Evolutionary conservation across 164 flowering plant genomes (phyloP).

Genomic region (Malania oleifera): DNA sequence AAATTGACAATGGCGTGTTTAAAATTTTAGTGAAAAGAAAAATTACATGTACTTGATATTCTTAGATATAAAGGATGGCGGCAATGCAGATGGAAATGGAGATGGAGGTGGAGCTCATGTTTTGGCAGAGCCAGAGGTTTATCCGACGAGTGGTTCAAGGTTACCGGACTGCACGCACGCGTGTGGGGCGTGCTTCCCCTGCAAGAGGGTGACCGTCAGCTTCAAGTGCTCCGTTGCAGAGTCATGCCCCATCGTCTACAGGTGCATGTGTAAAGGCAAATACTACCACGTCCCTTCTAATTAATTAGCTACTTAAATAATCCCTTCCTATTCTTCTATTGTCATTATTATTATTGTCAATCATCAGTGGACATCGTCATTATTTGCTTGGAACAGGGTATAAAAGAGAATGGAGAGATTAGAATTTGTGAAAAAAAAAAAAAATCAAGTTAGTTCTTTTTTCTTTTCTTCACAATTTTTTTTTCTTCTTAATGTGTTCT

Average conservation of each 20-base stretch:
- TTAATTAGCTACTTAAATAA: too few species aligned
- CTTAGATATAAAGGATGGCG: slow-evolving; percentile 7
- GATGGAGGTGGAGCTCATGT: slow-evolving; percentile 5
- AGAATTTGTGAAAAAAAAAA: too few species aligned
- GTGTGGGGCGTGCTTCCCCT: slow-evolving; percentile 75
- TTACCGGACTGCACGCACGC: slow-evolving; percentile 84
- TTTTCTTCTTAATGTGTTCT: too few species aligned
- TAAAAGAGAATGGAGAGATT: too few species aligned
- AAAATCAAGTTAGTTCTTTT: too few species aligned
- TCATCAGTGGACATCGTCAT: too few species aligned
- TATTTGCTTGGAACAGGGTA: too few species aligned
- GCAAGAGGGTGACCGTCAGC: slow-evolving; percentile 85
- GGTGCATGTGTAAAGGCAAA: slow-evolving; percentile 69
- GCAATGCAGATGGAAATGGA: not conserved
- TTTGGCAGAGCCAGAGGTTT: slow-evolving; percentile 31
- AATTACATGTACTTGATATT: not conserved
- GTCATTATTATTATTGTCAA: too few species aligned
- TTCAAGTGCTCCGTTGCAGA: slow-evolving; percentile 59
- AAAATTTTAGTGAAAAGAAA: too few species aligned
- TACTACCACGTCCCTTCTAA: slow-evolving; percentile 61
- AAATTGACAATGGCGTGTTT: too few species aligned
- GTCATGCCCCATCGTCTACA: slow-evolving; percentile 76
- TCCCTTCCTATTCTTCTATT: too few species aligned
- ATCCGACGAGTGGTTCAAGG: slow-evolving; percentile 70
- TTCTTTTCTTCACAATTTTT: too few species aligned